These are phyloP conservation scores for Obelidium mucronatum DNA, from an alignment of 192 early-diverging fungal genomes.

Conservation along the genomic window DNA sequence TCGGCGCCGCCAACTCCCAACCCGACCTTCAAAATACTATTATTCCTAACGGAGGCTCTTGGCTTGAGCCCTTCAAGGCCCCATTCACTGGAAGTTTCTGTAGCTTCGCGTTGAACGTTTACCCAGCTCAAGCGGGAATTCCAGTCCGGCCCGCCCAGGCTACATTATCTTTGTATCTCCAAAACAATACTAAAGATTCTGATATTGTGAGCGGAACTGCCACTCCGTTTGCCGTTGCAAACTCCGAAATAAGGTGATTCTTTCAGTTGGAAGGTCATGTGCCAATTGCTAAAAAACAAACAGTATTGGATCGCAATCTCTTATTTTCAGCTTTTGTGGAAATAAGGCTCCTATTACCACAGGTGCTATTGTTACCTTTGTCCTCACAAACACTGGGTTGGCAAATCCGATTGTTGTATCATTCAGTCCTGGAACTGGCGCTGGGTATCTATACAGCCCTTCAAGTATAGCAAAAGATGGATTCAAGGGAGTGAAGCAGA, in stretches of 20 bases:
- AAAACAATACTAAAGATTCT: neutral
- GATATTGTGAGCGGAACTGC: conserved; percentile 4
- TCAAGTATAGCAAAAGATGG: neutral
- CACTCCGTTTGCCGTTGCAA: neutral
- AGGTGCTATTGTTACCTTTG: conserved; percentile 1
- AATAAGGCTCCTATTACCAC: neutral
- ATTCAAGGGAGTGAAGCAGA: neutral
- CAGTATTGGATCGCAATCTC: neutral
- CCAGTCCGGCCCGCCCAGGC: neutral
- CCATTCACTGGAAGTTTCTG: conserved; percentile 6
- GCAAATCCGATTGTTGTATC: neutral
- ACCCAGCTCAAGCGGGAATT: neutral
- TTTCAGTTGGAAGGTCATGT: no score
- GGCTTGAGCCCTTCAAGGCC: conserved; percentile 7
- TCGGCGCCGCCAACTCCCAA: neutral
- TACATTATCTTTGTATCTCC: neutral
- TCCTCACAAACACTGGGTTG: conserved; percentile 3
- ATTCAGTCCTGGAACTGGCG: conserved; percentile 5
- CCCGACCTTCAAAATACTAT: neutral
- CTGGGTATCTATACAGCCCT: conserved; percentile 21
- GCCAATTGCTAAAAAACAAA: neutral
- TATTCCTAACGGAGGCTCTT: neutral
- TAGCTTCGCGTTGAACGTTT: neutral
- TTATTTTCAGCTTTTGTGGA: conserved; percentile 5
- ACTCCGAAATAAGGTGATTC: no score